Conservation (phyloP, 2,329 filamentous ascomycete genomes). For the Zymoseptoria crescenta region DNA sequence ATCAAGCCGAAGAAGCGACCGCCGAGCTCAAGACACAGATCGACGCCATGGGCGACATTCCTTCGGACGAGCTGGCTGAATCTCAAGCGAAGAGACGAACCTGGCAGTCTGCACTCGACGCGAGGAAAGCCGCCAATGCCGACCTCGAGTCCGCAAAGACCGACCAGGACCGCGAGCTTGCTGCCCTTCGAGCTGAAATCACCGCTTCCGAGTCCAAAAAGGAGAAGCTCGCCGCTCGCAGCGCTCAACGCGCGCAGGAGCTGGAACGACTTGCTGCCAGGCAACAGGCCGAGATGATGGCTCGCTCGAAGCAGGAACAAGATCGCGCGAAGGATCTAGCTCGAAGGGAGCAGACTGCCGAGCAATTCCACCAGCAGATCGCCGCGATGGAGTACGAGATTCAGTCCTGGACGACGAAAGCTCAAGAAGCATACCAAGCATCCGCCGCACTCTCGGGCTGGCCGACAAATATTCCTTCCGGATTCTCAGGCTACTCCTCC, state of each 20-base stretch:
- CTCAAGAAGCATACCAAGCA: slow-evolving; percentile 34
- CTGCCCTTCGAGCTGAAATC: slow-evolving; percentile 57
- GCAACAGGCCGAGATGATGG: slow-evolving; percentile 47
- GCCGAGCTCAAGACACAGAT: slow-evolving; percentile 51
- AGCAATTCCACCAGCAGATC: slow-evolving; percentile 32
- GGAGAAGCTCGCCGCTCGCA: slow-evolving; percentile 64
- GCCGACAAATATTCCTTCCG: slow-evolving; percentile 17
- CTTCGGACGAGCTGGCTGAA: slow-evolving; percentile 52
- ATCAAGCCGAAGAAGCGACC: slow-evolving; percentile 58
- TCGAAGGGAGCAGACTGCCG: slow-evolving; percentile 33
- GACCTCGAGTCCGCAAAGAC: slow-evolving; percentile 57
- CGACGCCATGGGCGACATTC: slow-evolving; percentile 57
- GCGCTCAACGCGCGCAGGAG: slow-evolving; percentile 65
- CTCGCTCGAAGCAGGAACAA: slow-evolving; percentile 27
- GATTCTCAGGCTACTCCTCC: slow-evolving; percentile 27
- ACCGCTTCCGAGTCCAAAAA: slow-evolving; percentile 56
- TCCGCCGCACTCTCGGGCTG: slow-evolving; percentile 23
- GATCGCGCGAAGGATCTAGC: slow-evolving; percentile 22
- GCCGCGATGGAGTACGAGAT: slow-evolving; percentile 32
- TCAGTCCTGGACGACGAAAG: slow-evolving; percentile 33
- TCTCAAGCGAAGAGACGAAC: slow-evolving; percentile 52
- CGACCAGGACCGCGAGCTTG: slow-evolving; percentile 55
- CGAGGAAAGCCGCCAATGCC: slow-evolving; percentile 43
- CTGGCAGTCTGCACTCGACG: slow-evolving; percentile 48
- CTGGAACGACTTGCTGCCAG: slow-evolving; percentile 62